Evolutionary conservation across 1,284 basidiomycete genomes (phyloP).

Genomic region (Termitomyces sp.): DNA sequence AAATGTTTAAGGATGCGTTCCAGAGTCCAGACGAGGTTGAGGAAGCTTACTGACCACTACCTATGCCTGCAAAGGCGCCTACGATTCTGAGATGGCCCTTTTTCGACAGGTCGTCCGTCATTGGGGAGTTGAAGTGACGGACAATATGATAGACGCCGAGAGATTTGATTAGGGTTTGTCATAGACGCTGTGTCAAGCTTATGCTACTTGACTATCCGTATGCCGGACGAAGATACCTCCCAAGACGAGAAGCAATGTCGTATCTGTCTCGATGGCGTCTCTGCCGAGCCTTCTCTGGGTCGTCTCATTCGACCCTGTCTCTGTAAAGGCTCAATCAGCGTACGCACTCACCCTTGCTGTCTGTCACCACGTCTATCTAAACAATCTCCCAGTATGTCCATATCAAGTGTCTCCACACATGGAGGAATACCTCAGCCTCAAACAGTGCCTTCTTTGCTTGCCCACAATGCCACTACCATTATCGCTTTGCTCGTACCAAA

Average conservation of each 20-base stretch:
- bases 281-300: constrained; percentile 54
- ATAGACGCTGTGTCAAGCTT: neutral
- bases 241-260: constrained; percentile 59
- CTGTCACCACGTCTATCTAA: constrained; percentile 8
- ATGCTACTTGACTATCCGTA: neutral
- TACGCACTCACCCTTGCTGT: constrained; percentile 33
- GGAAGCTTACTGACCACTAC: constrained; percentile 44
- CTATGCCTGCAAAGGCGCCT: constrained; percentile 58
- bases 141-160: constrained; percentile 3
- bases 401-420: constrained; percentile 67
- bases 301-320: constrained; percentile 72
- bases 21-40: constrained; percentile 1
- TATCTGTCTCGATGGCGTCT: constrained; percentile 66
- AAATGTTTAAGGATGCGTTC: constrained; percentile 3
- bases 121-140: constrained; percentile 13
- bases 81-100: constrained; percentile 44
- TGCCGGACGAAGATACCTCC: constrained; percentile 7
- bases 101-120: constrained; percentile 29
- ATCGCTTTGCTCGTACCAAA: constrained; percentile 65
- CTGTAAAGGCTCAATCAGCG: constrained; percentile 75
- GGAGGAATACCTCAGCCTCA: constrained; percentile 58
- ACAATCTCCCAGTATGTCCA: constrained; percentile 56
- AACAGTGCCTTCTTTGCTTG: constrained; percentile 66
- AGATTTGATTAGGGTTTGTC: neutral
- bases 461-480: constrained; percentile 71